A percentile compares a stretch with the other conserved stretches of the same genome.
phyloP scores from a whole-genome alignment of 306 rosid genomes.

The Cicer cuneatum region DNA sequence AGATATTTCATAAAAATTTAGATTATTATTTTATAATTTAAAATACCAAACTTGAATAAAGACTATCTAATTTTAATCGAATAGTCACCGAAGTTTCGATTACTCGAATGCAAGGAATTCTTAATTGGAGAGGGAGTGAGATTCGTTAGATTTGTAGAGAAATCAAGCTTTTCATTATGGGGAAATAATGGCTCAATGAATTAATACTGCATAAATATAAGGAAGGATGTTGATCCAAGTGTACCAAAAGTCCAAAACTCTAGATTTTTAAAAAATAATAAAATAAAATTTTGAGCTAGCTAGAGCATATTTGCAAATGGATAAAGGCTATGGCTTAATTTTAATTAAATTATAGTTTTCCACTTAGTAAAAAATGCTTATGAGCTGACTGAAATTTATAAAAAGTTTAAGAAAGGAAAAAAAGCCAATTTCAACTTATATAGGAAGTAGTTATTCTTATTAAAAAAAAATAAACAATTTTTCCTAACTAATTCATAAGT shows the following conservation, averaged over 20 bases:
- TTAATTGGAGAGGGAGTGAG: no score
- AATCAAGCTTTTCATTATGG: not conserved
- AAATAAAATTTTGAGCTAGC: not conserved
- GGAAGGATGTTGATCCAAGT: not conserved
- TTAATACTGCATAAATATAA: not conserved
- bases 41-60: no score
- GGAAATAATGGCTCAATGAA: conserved; percentile 1
- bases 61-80: no score
- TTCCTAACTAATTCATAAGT: not conserved
- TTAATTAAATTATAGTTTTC: not conserved
- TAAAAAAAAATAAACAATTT: not conserved
- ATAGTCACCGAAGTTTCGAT: no score
- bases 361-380: not conserved
- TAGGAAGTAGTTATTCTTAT: not conserved
- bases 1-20: no score
- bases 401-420: not conserved
- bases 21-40: no score
- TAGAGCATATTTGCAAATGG: not conserved
- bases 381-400: not conserved
- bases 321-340: not conserved
- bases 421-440: not conserved
- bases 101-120: no score
- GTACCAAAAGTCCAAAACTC: not conserved
- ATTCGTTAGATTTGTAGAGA: not conserved
- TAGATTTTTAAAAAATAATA: not conserved